Evolutionary conservation across 805 yeast species (phyloP), one percentile per base, ranked within the genome.

Genomic region (Brettanomyces custersianus): DNA sequence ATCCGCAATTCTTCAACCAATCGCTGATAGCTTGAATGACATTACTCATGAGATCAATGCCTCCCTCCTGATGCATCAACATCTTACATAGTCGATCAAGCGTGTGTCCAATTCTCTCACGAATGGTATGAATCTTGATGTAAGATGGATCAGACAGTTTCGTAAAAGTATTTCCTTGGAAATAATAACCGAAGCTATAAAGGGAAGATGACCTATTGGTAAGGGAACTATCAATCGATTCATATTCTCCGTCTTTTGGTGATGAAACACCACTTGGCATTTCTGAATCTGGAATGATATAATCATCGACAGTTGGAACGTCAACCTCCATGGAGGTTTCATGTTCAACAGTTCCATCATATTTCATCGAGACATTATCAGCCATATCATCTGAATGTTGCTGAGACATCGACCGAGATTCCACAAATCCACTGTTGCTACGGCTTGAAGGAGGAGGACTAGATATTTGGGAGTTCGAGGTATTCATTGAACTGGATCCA

Each of bases 11-110:
- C 34, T 45, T 48, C 20, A 59, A 35, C 85, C 94, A 92, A 5
- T 80, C 73, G 42, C 80, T 75, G 30, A 80, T 52, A 3, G 80
- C 77, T 48, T 74, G 72, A 22, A 86, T 57, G 23, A 80, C 65
- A 31, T 75, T 72, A 41, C 74, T 74, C 51, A 78, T 70, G 5
- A 81, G 52, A 10, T 72, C 70, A 6, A 81, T 71, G 41, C 84
- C 80, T 40, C 83, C 86, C 28, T 71, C 76, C 30, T 68, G 69
- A 2, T 62, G 54, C 5, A 57, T 47, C 38, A 86, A 55, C 43
- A 67, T 70, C 7, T 56, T 47, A 37, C 66, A 70, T 4, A 83
- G 53, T 4, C 63, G 61, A 49, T 83, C 94, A 37, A 88, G 67
- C 29, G 73, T 63, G 40, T 65, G 42, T 6, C 64, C 63, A 28